These are phyloP conservation scores for Fusarium chlamydosporum DNA, from an alignment of 2,329 filamentous ascomycete genomes.

Conservation along the genomic window DNA sequence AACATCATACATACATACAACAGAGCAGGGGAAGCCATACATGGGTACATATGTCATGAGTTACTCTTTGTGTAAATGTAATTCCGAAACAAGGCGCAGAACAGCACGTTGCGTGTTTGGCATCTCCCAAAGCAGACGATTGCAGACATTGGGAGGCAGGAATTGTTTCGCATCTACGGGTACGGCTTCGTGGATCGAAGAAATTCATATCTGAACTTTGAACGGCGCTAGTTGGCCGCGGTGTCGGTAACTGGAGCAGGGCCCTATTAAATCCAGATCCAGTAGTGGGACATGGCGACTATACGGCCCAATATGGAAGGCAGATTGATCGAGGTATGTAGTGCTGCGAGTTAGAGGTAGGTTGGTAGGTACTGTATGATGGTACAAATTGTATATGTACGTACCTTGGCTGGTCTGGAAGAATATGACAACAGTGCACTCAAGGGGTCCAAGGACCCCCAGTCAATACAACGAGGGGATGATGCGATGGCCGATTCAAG, in stretches of 20 bases:
- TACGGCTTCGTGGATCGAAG: slow-evolving; percentile 21
- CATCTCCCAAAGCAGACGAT: slow-evolving; percentile 36
- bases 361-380: neutral
- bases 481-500: slow-evolving; percentile 5
- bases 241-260: slow-evolving; percentile 45
- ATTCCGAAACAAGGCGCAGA: neutral
- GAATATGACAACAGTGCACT: slow-evolving; percentile 10
- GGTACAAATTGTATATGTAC: neutral
- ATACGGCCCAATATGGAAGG: slow-evolving; percentile 33
- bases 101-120: slow-evolving; percentile 26
- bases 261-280: slow-evolving; percentile 27
- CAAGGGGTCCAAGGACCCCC: neutral
- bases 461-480: slow-evolving; percentile 3
- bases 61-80: neutral
- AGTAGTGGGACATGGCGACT: slow-evolving; percentile 24
- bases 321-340: slow-evolving; percentile 14
- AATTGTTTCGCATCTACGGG: slow-evolving; percentile 43
- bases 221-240: slow-evolving; percentile 43
- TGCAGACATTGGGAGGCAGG: slow-evolving; percentile 42
- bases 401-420: slow-evolving; percentile 2
- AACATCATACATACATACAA: neutral
- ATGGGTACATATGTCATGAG: slow-evolving; percentile 1
- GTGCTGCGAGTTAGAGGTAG: neutral
- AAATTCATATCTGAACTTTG: slow-evolving; percentile 21
- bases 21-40: slow-evolving; percentile 17